These are phyloP conservation scores for Candida maltosa DNA, from an alignment of 805 yeast species.

Conservation along the genomic window DNA sequence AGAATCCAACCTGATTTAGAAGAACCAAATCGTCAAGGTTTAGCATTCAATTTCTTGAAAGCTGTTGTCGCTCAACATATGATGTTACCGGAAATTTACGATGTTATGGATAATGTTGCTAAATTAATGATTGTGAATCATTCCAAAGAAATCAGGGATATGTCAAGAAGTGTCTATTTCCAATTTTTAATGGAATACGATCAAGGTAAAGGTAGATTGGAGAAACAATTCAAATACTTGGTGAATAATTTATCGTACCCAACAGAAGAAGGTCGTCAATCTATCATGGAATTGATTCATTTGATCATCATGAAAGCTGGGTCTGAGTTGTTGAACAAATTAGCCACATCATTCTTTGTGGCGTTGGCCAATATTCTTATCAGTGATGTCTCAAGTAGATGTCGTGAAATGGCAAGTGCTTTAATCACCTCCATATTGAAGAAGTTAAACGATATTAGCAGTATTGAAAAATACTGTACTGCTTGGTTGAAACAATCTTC, in stretches of 20 bases:
- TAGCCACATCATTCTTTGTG: conserved; percentile 77
- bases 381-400: conserved; percentile 71
- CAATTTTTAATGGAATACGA: conserved; percentile 92
- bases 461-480: conserved; percentile 34
- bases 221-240: conserved; percentile 76
- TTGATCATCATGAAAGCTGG: conserved; percentile 66
- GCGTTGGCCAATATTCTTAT: conserved; percentile 75
- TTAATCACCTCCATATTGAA: conserved; percentile 54
- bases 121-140: conserved; percentile 89
- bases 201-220: conserved; percentile 82
- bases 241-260: conserved; percentile 82
- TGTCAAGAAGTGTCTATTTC: conserved; percentile 77
- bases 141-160: conserved; percentile 74
- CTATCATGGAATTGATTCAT: conserved; percentile 85
- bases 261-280: conserved; percentile 79
- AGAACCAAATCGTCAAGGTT: conserved; percentile 84
- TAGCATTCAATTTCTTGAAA: conserved; percentile 80
- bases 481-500: conserved; percentile 65
- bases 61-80: conserved; percentile 73
- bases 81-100: conserved; percentile 85
- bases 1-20: conserved; percentile 82
- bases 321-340: conserved; percentile 51
- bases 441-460: conserved; percentile 30
- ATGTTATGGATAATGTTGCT: conserved; percentile 76
- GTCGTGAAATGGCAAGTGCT: conserved; percentile 79